Evolutionary conservation across 2,329 filamentous ascomycete genomes (phyloP).

Genomic region (Periconia macrospinosa): DNA sequence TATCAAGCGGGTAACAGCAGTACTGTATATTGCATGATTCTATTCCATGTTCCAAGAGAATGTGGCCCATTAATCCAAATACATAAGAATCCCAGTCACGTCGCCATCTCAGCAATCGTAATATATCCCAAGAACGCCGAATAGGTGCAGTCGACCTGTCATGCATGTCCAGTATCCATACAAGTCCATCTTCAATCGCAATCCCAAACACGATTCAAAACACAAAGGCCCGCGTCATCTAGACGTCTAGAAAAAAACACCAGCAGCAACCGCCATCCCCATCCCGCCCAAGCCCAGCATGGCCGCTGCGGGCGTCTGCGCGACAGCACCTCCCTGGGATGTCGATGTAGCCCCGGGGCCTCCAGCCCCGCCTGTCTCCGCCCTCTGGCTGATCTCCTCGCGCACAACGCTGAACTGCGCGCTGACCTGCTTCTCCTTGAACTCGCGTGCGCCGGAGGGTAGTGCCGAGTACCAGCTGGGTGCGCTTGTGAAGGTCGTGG

Average conservation of each 20-base stretch:
- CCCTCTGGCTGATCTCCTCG: conserved; percentile 16
- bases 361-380: conserved; percentile 2
- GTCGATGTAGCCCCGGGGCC: conserved; percentile 14
- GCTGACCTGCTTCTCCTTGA: conserved; percentile 34
- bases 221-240: background rate
- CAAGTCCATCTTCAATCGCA: background rate
- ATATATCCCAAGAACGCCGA: background rate
- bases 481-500: conserved; percentile 23
- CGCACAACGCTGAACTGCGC: conserved; percentile 35
- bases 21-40: no score
- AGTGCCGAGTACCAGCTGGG: conserved; percentile 35
- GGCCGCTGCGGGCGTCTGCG: conserved; percentile 22
- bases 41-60: no score
- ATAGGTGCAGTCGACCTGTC: background rate
- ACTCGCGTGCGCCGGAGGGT: conserved; percentile 25
- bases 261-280: conserved; percentile 31
- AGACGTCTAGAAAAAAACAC: conserved; percentile 23
- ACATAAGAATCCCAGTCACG: background rate
- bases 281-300: conserved; percentile 26
- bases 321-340: conserved; percentile 20
- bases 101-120: background rate
- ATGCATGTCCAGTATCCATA: background rate
- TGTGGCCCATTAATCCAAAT: background rate
- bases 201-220: background rate
- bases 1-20: no score